Evolutionary conservation across 2,329 filamentous ascomycete genomes (phyloP), one percentile per base, ranked within the genome.

Genomic region (Fusarium sp.): DNA sequence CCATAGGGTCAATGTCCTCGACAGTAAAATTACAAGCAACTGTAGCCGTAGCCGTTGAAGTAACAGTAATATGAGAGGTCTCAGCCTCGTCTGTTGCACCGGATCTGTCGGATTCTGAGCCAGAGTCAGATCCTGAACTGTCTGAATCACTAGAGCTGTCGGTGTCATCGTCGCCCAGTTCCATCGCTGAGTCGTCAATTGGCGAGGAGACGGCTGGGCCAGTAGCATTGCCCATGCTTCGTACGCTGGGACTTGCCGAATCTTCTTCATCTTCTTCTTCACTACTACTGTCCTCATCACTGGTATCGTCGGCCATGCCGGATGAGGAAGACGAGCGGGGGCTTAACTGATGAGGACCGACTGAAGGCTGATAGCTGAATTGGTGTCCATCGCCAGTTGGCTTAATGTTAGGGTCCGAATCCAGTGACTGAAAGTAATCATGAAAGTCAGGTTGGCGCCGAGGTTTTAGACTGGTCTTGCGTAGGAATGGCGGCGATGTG

Each of bases 1-100:
- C 85, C 82, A 83, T 83, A 6, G 82, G 81, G 57, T 84, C 85
- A 61, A 86, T 82, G 68, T 87, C 86, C 66, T 88, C 86, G 35
- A 88, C 80, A 16, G 79, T 76, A 41, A 87, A 82, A 39, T 79
- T 74, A 61, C 77, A 78, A 39, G 64, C 38, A 36, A 77, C 64
- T 22, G 67, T 71, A 13, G 72, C 65, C 30, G 66, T 71, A 14
- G 73, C 65, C 33, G 69, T 69, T 26, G 70, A 64, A 30, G 66
- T 36, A 20, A 53, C 51, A 38, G 72, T 73, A n/a, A 75, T 65
- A 33, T 75, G 71, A 18, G 68, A 74, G 20, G 61, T 75, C 62
- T 71, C 73, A 22, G 70, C 74, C 38, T 78, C 73, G 9, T 77
- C 78, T 24, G 68, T 73, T 16, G 55, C 72, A 33, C 72, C 77